These are phyloP conservation scores for Fusarium sp. DNA, from an alignment of 2,329 filamentous ascomycete genomes.

Conservation along the genomic window DNA sequence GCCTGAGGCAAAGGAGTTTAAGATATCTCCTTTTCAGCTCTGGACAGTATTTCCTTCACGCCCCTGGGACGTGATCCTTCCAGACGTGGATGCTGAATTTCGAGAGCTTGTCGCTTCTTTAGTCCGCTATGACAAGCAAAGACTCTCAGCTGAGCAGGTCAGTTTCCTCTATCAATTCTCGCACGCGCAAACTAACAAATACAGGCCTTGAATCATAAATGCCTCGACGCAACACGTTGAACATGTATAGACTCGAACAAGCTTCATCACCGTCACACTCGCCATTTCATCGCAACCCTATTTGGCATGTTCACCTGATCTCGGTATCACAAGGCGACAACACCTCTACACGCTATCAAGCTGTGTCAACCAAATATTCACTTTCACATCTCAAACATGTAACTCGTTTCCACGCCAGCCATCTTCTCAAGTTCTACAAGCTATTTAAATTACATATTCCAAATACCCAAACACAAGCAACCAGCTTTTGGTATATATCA, in stretches of 20 bases:
- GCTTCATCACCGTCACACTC: background rate
- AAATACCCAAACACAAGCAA: background rate
- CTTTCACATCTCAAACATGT: background rate
- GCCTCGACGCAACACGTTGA: constrained; percentile 13
- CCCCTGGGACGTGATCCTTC: constrained; percentile 78
- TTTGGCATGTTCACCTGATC: background rate
- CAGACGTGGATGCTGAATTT: constrained; percentile 67
- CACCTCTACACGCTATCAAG: background rate
- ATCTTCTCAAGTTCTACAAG: background rate
- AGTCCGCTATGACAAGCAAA: constrained; percentile 78
- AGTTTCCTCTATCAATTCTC: background rate
- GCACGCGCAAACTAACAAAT: constrained; percentile 4
- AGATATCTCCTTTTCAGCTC: constrained; percentile 87
- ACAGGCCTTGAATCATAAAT: constrained; percentile 41
- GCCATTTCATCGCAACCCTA: background rate
- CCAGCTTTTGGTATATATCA: background rate
- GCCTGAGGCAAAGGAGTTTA: constrained; percentile 80
- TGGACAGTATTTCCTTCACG: constrained; percentile 80
- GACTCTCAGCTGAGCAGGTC: constrained; percentile 72
- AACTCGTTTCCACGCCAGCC: background rate
- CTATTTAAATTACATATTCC: background rate
- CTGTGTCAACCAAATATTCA: background rate
- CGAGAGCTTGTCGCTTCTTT: constrained; percentile 75
- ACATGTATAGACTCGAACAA: background rate
- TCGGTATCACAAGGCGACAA: background rate